Evolutionary conservation across 768 basidiomycete species (phyloP).

Genomic region (Sarcodon sp.): DNA sequence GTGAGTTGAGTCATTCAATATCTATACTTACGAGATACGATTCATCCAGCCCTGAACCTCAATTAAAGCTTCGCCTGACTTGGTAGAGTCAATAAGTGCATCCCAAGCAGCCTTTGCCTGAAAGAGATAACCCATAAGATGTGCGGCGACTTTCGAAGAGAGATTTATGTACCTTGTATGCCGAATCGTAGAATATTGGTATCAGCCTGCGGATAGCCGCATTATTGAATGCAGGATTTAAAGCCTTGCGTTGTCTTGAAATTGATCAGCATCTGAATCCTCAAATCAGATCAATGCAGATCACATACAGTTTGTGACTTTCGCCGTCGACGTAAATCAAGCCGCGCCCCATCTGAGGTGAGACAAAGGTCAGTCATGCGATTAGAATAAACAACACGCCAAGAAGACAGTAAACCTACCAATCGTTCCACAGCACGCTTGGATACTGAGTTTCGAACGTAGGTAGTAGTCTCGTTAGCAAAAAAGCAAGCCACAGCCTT

Average conservation of each 20-base stretch:
- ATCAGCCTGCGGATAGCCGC: slow-evolving; percentile 33
- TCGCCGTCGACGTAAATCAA: slow-evolving; percentile 30
- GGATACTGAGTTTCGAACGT: slow-evolving; percentile 24
- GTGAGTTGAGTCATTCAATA: slow-evolving; percentile 14
- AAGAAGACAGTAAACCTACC: slow-evolving; percentile 12
- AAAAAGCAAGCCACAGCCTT: slow-evolving; percentile 41
- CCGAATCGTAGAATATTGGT: slow-evolving; percentile 35
- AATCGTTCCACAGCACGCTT: slow-evolving; percentile 23
- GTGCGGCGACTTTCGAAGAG: not conserved
- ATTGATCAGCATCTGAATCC: not conserved
- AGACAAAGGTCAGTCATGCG: not conserved
- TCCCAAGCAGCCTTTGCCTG: slow-evolving; percentile 25
- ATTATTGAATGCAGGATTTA: slow-evolving; percentile 41
- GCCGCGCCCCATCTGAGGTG: slow-evolving; percentile 19
- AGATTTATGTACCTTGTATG: slow-evolving; percentile 27
- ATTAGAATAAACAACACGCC: not conserved
- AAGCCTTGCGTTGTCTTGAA: slow-evolving; percentile 32
- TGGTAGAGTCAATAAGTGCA: slow-evolving; percentile 11
- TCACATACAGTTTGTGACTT: slow-evolving; percentile 23
- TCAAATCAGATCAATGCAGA: slow-evolving; percentile 13
- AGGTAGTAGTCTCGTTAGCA: slow-evolving; percentile 34
- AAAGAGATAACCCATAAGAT: not conserved
- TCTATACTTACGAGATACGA: slow-evolving; percentile 24
- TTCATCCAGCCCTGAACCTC: slow-evolving; percentile 44
- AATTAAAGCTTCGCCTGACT: slow-evolving; percentile 17